These are phyloP conservation scores for Areca catechu DNA, from an alignment of 176 grass and related monocot species.

Conservation along the genomic window DNA sequence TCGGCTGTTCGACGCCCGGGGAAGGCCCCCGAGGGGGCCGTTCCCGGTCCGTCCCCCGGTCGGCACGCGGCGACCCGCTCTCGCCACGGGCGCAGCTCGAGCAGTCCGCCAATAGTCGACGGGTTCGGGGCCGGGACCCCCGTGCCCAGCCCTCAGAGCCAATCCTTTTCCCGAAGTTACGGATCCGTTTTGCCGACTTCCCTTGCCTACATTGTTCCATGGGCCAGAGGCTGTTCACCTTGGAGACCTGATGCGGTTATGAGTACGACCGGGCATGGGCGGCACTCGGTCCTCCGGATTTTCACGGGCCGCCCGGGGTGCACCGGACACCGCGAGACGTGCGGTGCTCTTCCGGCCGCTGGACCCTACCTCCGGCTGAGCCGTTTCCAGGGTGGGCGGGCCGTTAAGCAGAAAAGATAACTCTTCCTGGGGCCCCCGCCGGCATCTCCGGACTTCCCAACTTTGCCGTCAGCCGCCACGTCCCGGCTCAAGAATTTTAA, in stretches of 20 bases:
- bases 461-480: no score
- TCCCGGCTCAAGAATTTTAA: no score
- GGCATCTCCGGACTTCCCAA: no score
- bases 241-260: slow-evolving; percentile 51
- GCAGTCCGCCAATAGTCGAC: no score
- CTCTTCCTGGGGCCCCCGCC: slow-evolving; percentile 30
- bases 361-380: slow-evolving; percentile 48
- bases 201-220: slow-evolving; percentile 49
- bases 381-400: slow-evolving; percentile 37
- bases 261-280: slow-evolving; percentile 36
- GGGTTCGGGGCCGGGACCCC: no score
- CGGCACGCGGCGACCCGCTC: no score
- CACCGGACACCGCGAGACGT: no score
- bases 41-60: no score
- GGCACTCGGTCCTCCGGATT: slow-evolving; percentile 43
- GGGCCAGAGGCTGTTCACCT: slow-evolving; percentile 46
- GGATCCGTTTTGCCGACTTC: slow-evolving; percentile 42
- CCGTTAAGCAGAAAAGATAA: slow-evolving; percentile 25
- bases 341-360: no score
- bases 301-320: no score
- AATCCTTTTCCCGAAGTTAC: slow-evolving; percentile 51
- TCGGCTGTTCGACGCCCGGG: slow-evolving; percentile 32
- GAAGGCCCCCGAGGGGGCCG: slow-evolving; percentile 22
- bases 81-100: no score
- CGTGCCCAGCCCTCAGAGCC: slow-evolving; percentile 44